Percentiles rank a stretch among this genome's conserved stretches.
These are phyloP conservation scores for Camellia sinensis DNA, from an alignment of 148 eudicot species.

Conservation along the genomic window DNA sequence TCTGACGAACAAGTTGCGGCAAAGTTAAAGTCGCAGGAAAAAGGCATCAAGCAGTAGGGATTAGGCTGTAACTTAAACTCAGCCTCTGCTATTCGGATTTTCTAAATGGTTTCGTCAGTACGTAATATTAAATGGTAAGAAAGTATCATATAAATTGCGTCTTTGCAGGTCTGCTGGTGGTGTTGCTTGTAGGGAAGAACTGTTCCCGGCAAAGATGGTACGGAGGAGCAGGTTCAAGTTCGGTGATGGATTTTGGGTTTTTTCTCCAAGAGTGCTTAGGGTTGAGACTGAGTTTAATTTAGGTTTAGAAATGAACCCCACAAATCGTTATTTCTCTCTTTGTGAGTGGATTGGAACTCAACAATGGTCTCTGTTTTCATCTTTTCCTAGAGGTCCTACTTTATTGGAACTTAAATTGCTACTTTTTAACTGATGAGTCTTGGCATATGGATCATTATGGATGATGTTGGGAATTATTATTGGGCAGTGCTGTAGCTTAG, in stretches of 20 bases:
- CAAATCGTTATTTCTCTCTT: conserved; percentile 5
- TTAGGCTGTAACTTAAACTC: conserved; percentile 21
- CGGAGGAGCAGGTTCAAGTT: conserved; percentile 30
- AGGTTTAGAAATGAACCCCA: conserved; percentile 12
- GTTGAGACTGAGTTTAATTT: conserved; percentile 25
- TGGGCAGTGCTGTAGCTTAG: not conserved
- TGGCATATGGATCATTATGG: no score
- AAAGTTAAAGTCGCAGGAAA: conserved; percentile 42
- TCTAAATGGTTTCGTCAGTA: conserved; percentile 22
- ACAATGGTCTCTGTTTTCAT: conserved; percentile 13
- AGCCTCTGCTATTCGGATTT: conserved; percentile 25
- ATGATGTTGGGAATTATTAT: not conserved
- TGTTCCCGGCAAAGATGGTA: conserved; percentile 15
- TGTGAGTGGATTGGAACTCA: conserved; percentile 1
- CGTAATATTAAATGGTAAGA: conserved; percentile 25
- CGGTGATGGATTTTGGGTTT: conserved; percentile 16
- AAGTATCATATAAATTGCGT: conserved; percentile 39
- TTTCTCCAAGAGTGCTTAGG: conserved; percentile 12
- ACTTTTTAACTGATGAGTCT: no score
- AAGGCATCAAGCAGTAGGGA: conserved; percentile 51
- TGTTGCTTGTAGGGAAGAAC: conserved; percentile 28
- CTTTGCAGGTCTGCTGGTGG: conserved; percentile 70
- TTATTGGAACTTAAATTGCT: conserved; percentile 1
- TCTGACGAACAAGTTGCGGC: conserved; percentile 80
- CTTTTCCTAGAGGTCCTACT: not conserved